These are phyloP conservation scores for Blepharisma stoltei DNA, from an alignment of 73 alveolate genomes.

Conservation along the genomic window DNA sequence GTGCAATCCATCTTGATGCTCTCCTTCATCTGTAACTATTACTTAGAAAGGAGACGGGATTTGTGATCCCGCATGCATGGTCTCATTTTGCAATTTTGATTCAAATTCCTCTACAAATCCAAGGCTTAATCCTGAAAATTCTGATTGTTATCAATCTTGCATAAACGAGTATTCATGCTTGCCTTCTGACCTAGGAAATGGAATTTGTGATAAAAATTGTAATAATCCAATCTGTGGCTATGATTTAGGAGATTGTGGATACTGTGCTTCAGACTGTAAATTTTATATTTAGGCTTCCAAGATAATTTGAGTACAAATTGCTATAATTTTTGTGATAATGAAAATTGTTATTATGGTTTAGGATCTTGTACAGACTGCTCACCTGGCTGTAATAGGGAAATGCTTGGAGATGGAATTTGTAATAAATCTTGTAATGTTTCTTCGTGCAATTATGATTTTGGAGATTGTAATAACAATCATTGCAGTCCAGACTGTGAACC, in stretches of 20 bases:
- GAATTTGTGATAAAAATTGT: background rate
- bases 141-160: no score
- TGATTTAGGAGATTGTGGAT: background rate
- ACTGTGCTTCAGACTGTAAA: no score
- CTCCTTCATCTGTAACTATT: no score
- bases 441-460: background rate
- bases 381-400: background rate
- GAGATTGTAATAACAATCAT: background rate
- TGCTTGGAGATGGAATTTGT: background rate
- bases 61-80: no score
- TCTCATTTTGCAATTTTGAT: no score
- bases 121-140: no score
- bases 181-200: background rate
- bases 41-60: no score
- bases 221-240: background rate
- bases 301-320: background rate
- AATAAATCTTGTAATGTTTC: slow-evolving; percentile 1
- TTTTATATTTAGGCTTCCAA: no score
- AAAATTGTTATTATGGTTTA: background rate
- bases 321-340: background rate
- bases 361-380: background rate
- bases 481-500: no score
- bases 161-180: no score
- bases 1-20: no score
- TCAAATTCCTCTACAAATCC: no score